Conservation (phyloP, 768 basidiomycete genomes). For the Boletus vinaceobasis region DNA sequence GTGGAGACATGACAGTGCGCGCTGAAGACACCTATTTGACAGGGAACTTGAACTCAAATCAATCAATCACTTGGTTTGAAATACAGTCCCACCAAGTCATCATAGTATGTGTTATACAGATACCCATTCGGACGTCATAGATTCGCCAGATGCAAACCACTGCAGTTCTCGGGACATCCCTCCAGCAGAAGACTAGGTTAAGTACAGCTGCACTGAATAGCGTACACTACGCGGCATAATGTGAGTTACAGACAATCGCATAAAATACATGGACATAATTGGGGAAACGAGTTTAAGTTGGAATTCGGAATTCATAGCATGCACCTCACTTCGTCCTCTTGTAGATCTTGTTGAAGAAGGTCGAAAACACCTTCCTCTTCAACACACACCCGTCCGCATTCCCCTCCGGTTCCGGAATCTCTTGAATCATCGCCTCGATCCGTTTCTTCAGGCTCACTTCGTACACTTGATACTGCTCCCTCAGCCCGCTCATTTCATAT, state of each 20-base stretch:
- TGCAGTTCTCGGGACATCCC: too few relatives aligned
- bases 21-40: neutral
- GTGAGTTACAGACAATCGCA: neutral
- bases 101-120: neutral
- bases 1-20: neutral
- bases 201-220: neutral
- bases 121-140: too few relatives aligned
- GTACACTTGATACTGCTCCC: neutral
- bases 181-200: neutral
- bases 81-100: neutral
- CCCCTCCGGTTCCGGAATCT: neutral
- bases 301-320: too few relatives aligned
- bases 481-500: neutral
- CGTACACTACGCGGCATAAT: neutral
- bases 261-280: too few relatives aligned
- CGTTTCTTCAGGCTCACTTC: neutral
- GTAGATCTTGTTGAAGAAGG: neutral
- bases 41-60: neutral
- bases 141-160: too few relatives aligned
- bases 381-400: neutral
- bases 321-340: neutral
- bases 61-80: neutral
- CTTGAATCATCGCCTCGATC: neutral
- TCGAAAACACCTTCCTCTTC: neutral
- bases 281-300: neutral